phyloP scores from a whole-genome alignment of 2,329 filamentous ascomycete genomes.

The Aspergillus sp. region DNA sequence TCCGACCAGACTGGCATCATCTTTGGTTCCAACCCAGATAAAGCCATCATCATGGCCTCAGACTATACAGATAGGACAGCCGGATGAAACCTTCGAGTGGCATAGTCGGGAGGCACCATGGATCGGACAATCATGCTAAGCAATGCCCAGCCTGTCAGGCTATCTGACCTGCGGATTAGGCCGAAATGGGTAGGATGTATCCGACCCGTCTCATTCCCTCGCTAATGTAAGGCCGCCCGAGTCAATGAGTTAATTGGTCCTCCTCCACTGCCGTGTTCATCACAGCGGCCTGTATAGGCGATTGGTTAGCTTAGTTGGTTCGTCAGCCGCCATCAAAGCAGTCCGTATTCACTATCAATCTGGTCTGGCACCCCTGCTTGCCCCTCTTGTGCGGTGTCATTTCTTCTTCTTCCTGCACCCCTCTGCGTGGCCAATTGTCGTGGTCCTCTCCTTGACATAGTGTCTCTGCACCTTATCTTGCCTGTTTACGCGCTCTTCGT shows the following conservation, averaged over 20 bases:
- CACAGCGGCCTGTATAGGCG: background rate
- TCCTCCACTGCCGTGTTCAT: background rate
- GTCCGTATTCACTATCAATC: background rate
- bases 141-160: slow-evolving; percentile 48
- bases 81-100: background rate
- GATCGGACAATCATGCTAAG: background rate
- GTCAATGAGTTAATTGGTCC: background rate
- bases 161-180: slow-evolving; percentile 46
- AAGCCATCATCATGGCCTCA: background rate
- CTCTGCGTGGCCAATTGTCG: too few relatives aligned
- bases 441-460: background rate
- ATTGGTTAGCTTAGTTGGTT: background rate
- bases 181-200: slow-evolving; percentile 19
- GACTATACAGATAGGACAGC: background rate
- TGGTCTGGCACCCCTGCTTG: background rate
- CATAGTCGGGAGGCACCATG: background rate
- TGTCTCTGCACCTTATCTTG: background rate
- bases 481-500: background rate
- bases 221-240: background rate
- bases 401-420: background rate
- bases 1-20: background rate
- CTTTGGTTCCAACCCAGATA: background rate
- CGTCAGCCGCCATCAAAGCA: background rate
- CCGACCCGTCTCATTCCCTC: background rate
- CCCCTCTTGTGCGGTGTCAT: slow-evolving; percentile 14